Conservation (phyloP, 106 monocot genomes). For the Cymbidium sinense region DNA sequence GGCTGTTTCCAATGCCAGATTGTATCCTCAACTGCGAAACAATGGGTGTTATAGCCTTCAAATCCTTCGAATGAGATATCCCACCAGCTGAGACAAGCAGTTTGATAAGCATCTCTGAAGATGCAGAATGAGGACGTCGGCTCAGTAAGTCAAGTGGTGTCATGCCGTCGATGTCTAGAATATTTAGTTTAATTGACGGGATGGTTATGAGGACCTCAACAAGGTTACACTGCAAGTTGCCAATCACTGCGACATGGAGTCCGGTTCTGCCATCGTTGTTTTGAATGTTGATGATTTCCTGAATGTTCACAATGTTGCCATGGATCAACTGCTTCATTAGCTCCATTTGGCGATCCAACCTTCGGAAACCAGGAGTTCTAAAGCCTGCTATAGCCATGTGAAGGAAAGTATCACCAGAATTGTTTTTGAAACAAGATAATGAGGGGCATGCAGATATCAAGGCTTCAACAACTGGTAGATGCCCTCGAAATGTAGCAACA, state of each 20-base stretch:
- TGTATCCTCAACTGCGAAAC: constrained; percentile 43
- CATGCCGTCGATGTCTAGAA: constrained; percentile 51
- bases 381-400: constrained; percentile 75
- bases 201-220: constrained; percentile 49
- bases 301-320: constrained; percentile 29
- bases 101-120: constrained; percentile 60
- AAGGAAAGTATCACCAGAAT: constrained; percentile 67
- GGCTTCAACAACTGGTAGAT: constrained; percentile 35
- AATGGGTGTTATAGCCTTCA: constrained; percentile 19
- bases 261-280: constrained; percentile 65
- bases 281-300: constrained; percentile 41
- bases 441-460: constrained; percentile 47
- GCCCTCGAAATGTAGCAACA: constrained; percentile 65
- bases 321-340: constrained; percentile 47
- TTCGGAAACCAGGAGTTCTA: constrained; percentile 58
- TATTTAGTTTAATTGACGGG: constrained; percentile 48
- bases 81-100: constrained; percentile 65
- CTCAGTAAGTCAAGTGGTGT: constrained; percentile 63
- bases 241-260: constrained; percentile 61
- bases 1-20: constrained; percentile 40
- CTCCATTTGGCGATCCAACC: constrained; percentile 77
- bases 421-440: constrained; percentile 29
- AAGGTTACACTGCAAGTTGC: constrained; percentile 44
- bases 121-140: constrained; percentile 31
- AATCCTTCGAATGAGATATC: constrained; percentile 32